Conservation (phyloP, 2,329 filamentous ascomycete species). For the Cladosporium colombiae region DNA sequence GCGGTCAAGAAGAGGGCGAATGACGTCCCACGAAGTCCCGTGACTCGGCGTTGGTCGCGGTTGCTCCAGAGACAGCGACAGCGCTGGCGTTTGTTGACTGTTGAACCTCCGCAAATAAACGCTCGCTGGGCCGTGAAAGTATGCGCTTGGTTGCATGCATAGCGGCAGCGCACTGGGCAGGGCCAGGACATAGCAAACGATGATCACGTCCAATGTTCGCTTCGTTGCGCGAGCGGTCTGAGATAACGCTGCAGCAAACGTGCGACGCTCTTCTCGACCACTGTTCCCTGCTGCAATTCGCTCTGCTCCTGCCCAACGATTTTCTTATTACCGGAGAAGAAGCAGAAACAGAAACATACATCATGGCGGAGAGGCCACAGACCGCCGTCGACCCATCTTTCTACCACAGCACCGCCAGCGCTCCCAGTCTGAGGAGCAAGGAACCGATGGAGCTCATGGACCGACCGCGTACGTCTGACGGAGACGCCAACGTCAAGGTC, state of each 20-base stretch:
- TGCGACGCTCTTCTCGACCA: constrained; percentile 26
- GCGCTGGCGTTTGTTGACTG: neutral
- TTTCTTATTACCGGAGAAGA: neutral
- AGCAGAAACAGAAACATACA: neutral
- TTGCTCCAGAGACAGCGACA: neutral
- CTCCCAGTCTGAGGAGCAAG: constrained; percentile 47
- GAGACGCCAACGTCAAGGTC: constrained; percentile 53
- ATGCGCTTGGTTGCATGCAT: constrained; percentile 14
- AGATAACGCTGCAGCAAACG: constrained; percentile 23
- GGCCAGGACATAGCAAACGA: constrained; percentile 5
- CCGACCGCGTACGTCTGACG: constrained; percentile 37
- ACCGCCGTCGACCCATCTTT: constrained; percentile 17
- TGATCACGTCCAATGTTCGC: constrained; percentile 26
- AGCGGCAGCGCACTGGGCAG: constrained; percentile 18
- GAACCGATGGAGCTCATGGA: constrained; percentile 39
- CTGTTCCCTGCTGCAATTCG: constrained; percentile 1
- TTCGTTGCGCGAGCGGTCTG: constrained; percentile 25
- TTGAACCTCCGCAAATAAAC: constrained; percentile 5
- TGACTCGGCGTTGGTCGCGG: neutral
- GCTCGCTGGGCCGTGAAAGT: neutral
- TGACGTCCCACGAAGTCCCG: neutral
- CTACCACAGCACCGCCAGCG: constrained; percentile 42
- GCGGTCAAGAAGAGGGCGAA: no score
- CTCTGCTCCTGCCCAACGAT: neutral
- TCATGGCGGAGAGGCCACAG: constrained; percentile 19